Conservation (phyloP, 2,329 filamentous ascomycete species). For the Orbilia quercus region DNA sequence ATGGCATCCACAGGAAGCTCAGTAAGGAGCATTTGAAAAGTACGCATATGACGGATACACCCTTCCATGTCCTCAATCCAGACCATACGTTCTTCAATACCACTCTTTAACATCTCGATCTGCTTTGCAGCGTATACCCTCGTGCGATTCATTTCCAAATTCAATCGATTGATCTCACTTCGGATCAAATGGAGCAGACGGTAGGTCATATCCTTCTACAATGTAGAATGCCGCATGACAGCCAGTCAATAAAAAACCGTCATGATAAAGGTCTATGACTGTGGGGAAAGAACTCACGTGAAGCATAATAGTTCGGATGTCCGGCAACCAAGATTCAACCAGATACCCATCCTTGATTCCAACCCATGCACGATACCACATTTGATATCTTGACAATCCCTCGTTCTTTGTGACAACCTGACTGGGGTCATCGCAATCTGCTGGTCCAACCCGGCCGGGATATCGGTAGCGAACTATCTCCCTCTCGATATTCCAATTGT, state of each 20-base stretch:
- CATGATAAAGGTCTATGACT: too few species aligned
- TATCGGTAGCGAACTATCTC: slow-evolving; percentile 13
- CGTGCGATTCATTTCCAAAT: neutral
- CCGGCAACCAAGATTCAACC: slow-evolving; percentile 18
- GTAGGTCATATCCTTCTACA: slow-evolving; percentile 36
- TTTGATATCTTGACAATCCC: slow-evolving; percentile 23
- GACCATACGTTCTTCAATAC: slow-evolving; percentile 15
- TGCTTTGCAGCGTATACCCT: slow-evolving; percentile 17
- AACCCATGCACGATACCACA: slow-evolving; percentile 32
- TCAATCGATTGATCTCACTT: neutral
- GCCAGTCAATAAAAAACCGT: too few species aligned
- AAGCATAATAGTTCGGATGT: slow-evolving; percentile 29
- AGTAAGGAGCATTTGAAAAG: slow-evolving; percentile 21
- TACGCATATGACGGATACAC: slow-evolving; percentile 4
- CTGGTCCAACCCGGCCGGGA: neutral
- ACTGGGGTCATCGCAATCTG: slow-evolving; percentile 26
- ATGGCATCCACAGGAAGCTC: slow-evolving; percentile 41
- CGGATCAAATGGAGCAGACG: slow-evolving; percentile 4
- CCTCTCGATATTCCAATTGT: neutral
- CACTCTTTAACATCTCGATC: neutral
- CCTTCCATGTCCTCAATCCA: slow-evolving; percentile 25
- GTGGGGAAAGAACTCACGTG: too few species aligned
- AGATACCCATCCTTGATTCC: slow-evolving; percentile 24
- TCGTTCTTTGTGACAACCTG: slow-evolving; percentile 36
- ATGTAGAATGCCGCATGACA: too few species aligned